These are phyloP conservation scores for Globisporangium sylvaticum DNA, from an alignment of 352 stramenopile genomes.

Conservation along the genomic window DNA sequence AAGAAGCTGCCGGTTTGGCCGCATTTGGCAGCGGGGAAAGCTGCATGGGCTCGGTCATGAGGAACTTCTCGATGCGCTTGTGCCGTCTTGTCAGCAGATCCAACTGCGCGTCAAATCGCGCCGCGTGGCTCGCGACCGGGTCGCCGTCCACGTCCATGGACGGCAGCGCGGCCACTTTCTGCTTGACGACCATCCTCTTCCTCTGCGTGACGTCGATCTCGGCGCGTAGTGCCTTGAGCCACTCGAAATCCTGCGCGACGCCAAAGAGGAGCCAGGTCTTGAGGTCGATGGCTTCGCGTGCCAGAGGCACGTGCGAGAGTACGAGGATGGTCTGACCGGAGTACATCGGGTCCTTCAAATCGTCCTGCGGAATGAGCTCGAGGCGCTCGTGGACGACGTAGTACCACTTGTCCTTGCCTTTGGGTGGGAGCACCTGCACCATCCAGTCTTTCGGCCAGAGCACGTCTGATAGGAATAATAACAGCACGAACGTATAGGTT, in stretches of 20 bases:
- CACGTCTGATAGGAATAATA: constrained; percentile 16
- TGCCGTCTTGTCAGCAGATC: constrained; percentile 22
- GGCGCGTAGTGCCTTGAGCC: constrained; percentile 32
- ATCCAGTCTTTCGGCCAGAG: constrained; percentile 76
- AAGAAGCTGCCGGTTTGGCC: background rate
- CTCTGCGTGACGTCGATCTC: constrained; percentile 28
- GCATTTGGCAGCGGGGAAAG: constrained; percentile 35
- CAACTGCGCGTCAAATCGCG: constrained; percentile 47
- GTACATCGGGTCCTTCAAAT: constrained; percentile 57
- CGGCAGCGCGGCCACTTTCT: constrained; percentile 48
- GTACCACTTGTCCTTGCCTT: constrained; percentile 53
- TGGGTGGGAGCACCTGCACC: constrained; percentile 46
- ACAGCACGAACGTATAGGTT: background rate
- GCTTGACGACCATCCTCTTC: constrained; percentile 47
- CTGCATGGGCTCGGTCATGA: constrained; percentile 59
- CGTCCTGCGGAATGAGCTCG: constrained; percentile 52
- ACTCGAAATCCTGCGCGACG: constrained; percentile 49
- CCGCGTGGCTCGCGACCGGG: constrained; percentile 27
- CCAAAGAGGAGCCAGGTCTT: constrained; percentile 59
- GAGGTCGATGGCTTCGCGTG: constrained; percentile 50
- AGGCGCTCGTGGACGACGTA: constrained; percentile 68
- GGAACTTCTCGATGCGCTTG: constrained; percentile 37
- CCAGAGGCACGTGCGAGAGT: constrained; percentile 47
- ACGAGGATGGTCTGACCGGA: constrained; percentile 44
- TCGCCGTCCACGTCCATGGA: constrained; percentile 41